phyloP scores from a whole-genome alignment of 257 asterid species.

The Nicotiana tabacum region DNA sequence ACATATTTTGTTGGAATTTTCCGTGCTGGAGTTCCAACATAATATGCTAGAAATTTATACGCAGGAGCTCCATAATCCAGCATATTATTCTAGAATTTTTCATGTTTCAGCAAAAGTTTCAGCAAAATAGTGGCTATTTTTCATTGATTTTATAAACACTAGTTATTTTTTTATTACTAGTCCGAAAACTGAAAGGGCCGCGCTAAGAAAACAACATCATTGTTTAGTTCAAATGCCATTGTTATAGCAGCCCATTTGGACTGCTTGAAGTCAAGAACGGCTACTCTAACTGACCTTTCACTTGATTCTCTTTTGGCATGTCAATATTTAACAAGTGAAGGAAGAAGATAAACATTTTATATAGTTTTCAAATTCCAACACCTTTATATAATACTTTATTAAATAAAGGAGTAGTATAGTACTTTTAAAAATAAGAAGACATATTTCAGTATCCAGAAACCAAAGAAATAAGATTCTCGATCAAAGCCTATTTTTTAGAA shows the following conservation, averaged over 20 bases:
- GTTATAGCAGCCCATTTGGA: not conserved
- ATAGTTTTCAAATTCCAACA: not conserved
- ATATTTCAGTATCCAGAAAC: not conserved
- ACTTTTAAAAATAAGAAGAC: not conserved
- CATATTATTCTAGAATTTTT: rapidly evolving
- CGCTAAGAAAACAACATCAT: too few species aligned
- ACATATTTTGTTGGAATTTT: too few species aligned
- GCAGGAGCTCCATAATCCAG: too few species aligned
- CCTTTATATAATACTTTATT: not conserved
- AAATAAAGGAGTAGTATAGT: not conserved
- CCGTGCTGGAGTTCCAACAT: too few species aligned
- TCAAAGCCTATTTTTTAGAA: too few species aligned
- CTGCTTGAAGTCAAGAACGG: not conserved
- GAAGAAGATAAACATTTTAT: not conserved
- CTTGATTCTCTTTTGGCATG: not conserved
- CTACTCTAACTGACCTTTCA: not conserved
- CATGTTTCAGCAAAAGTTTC: too few species aligned
- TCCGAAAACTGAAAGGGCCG: too few species aligned
- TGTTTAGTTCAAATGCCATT: not conserved
- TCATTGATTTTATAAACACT: too few species aligned
- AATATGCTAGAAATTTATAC: too few species aligned
- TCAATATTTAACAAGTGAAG: not conserved
- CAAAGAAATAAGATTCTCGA: too few species aligned
- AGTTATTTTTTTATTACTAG: too few species aligned
- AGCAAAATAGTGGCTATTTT: too few species aligned